Conservation (phyloP, 768 basidiomycete genomes). For the Amanita inopinata region DNA sequence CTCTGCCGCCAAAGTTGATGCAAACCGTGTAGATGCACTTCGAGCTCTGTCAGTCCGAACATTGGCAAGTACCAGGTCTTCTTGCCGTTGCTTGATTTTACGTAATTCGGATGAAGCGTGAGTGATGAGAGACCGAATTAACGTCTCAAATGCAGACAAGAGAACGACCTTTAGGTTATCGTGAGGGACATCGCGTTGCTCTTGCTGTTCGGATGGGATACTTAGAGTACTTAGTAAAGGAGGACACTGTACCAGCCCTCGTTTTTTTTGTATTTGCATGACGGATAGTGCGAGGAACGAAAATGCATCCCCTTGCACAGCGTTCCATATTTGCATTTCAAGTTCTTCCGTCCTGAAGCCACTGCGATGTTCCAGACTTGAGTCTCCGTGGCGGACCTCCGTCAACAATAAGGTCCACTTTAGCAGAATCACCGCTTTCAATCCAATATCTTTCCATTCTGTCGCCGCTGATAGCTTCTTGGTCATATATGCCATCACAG, state of each 20-base stretch:
- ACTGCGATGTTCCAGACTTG: slow-evolving; percentile 48
- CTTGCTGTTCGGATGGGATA: slow-evolving; percentile 30
- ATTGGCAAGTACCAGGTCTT: slow-evolving; percentile 67
- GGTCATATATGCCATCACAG: slow-evolving; percentile 48
- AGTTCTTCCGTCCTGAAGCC: slow-evolving; percentile 73
- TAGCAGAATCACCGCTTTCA: slow-evolving; percentile 67
- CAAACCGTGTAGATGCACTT: slow-evolving; percentile 36
- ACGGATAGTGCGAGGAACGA: slow-evolving; percentile 56
- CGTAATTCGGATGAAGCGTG: slow-evolving; percentile 75
- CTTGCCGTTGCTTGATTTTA: slow-evolving; percentile 84
- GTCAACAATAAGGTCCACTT: slow-evolving; percentile 86
- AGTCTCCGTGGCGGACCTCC: slow-evolving; percentile 60
- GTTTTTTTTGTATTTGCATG: slow-evolving; percentile 41
- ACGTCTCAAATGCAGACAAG: slow-evolving; percentile 56
- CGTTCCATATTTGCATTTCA: slow-evolving; percentile 73
- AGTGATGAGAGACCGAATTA: slow-evolving; percentile 61
- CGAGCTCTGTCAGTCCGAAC: slow-evolving; percentile 56
- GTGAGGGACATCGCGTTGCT: slow-evolving; percentile 34
- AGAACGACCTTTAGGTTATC: slow-evolving; percentile 46
- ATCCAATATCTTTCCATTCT: slow-evolving; percentile 58
- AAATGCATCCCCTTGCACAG: slow-evolving; percentile 78
- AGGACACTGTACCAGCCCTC: slow-evolving; percentile 23
- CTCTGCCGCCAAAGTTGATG: slow-evolving; percentile 32
- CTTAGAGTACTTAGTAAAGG: slow-evolving; percentile 25
- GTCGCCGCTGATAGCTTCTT: slow-evolving; percentile 40